These are phyloP conservation scores for Ziziphus jujuba DNA, from an alignment of 306 rosid genomes.

Conservation along the genomic window DNA sequence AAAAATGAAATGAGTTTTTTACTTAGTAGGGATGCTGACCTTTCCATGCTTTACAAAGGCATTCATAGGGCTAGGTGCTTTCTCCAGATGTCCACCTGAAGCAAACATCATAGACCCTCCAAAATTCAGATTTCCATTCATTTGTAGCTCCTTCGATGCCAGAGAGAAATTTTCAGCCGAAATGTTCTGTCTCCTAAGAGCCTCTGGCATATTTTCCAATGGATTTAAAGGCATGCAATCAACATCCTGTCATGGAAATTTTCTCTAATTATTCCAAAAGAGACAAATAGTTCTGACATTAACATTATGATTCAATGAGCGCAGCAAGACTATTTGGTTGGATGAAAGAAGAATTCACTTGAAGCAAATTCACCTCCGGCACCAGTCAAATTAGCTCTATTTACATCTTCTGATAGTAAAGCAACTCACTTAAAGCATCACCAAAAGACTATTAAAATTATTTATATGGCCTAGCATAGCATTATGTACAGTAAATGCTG, in stretches of 20 bases:
- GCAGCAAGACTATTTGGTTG: neutral
- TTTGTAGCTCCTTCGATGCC: constrained; percentile 42
- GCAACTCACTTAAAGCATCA: too few relatives aligned
- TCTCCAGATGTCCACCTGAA: constrained; percentile 52
- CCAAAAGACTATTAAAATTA: too few relatives aligned
- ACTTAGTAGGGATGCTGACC: constrained; percentile 32
- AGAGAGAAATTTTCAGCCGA: constrained; percentile 35
- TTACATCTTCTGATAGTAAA: neutral
- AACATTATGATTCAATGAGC: neutral
- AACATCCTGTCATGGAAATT: constrained; percentile 57
- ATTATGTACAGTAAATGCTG: too few relatives aligned
- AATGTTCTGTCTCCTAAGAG: constrained; percentile 51
- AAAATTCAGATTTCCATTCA: constrained; percentile 41
- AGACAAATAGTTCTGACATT: constrained; percentile 3
- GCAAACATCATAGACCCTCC: constrained; percentile 38
- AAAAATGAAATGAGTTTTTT: constrained; percentile 1
- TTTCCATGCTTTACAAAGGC: constrained; percentile 46
- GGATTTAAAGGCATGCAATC: constrained; percentile 90
- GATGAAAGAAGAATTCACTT: neutral
- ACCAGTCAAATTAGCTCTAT: neutral
- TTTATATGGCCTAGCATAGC: too few relatives aligned
- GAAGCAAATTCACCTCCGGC: neutral
- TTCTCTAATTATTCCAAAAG: constrained; percentile 24
- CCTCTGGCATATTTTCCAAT: constrained; percentile 74
- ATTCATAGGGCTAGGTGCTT: constrained; percentile 41